Base-by-base conservation (phyloP, 768 basidiomycete genomes). In the Mycena rosella region DNA sequence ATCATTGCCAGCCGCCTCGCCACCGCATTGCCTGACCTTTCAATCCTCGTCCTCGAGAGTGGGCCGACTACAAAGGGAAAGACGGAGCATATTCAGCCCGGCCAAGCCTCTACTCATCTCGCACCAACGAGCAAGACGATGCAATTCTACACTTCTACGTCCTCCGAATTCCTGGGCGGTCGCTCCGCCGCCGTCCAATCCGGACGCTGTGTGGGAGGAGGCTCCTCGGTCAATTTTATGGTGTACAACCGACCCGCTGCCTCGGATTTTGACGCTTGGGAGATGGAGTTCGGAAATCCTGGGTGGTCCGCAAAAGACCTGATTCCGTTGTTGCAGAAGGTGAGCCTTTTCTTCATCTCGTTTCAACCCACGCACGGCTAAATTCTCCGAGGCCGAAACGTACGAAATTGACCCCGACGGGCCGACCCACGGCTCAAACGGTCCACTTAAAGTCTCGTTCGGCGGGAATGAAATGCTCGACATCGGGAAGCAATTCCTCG, bases 231-330 rank as follows among this genome's bases (percentile, higher is more conserved):
- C 27, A 49, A 49, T 55, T 81, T 81, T 78, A 44, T 66, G 71
- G 60, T 59, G 30, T 73, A 73, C 49, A 73, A 60, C 18, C 60
- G 70, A 1, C 63, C 67, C 11, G 38, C 67, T 13, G 59, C 54
- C 18, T 65, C 67, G 1, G 72, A 71, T 42, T 63, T 65, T 24
- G 78, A 79, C 68, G 77, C 72, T 47, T 79, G 78, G 78, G 74
- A 72, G 48, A 66, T 60, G 17, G 26, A 65, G 17, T 59, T 36
- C 30, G 45, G 57, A 14, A 73, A 74, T 38, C 44, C 47, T 3
- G 77, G 77, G 1, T 78, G 77, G 77, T 66, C 63, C 26, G 73
- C 77, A 5, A 73, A 72, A 32, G 60, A 75, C 34, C 27, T 78
- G 14, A 65, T 78, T 13, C 76, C 77, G 15, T 52, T 78, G 7